These are phyloP conservation scores for Yarrowia hollandica DNA, from an alignment of 805 yeast genomes.

Conservation along the genomic window DNA sequence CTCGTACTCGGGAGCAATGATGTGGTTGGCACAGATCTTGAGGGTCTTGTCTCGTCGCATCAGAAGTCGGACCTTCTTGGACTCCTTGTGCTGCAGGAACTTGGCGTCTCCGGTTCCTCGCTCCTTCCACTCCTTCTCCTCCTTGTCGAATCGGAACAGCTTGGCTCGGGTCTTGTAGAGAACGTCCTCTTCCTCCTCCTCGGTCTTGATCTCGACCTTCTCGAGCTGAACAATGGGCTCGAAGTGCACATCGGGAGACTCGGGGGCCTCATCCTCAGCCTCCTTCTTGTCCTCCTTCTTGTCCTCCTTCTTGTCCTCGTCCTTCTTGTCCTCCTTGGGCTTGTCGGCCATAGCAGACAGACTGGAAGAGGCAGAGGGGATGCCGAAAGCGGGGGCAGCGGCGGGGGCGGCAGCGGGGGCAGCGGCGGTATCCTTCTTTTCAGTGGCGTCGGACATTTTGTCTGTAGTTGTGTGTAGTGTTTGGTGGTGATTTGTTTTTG, in stretches of 20 bases:
- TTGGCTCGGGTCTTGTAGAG: slow-evolving; percentile 85
- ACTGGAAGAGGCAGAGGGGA: slow-evolving; percentile 18
- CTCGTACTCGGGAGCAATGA: slow-evolving; percentile 68
- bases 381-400: slow-evolving; percentile 26
- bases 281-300: slow-evolving; percentile 43
- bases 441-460: slow-evolving; percentile 27
- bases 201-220: slow-evolving; percentile 94
- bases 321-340: slow-evolving; percentile 66
- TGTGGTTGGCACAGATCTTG: slow-evolving; percentile 97
- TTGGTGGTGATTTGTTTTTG: slow-evolving; percentile 18
- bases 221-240: slow-evolving; percentile 95
- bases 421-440: slow-evolving; percentile 30
- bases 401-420: slow-evolving; percentile 1
- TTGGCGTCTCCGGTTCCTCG: slow-evolving; percentile 99
- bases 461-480: not conserved
- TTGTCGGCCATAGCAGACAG: slow-evolving; percentile 45
- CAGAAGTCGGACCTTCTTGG: slow-evolving; percentile 81
- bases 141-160: slow-evolving; percentile 84
- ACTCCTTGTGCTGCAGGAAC: slow-evolving; percentile 82
- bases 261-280: slow-evolving; percentile 60
- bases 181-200: slow-evolving; percentile 87
- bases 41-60: slow-evolving; percentile 99
- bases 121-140: slow-evolving; percentile 95
- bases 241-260: slow-evolving; percentile 83
- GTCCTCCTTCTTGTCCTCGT: slow-evolving; percentile 45